phyloP scores from a whole-genome alignment of 2,329 filamentous ascomycete species.

The Exophiala sp. region DNA sequence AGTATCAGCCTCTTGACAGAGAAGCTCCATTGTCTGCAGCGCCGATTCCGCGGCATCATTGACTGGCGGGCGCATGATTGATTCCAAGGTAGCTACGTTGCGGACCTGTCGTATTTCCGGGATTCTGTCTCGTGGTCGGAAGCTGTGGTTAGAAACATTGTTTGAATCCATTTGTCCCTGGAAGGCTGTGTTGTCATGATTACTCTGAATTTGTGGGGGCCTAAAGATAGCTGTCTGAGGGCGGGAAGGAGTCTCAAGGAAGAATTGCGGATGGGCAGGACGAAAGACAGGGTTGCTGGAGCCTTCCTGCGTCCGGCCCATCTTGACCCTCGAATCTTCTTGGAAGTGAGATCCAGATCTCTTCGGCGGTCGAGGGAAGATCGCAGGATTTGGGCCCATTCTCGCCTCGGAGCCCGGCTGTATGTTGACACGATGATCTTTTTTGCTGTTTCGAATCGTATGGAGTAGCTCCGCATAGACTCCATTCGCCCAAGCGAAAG shows the following conservation, averaged over 20 bases:
- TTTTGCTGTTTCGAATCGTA: constrained; percentile 48
- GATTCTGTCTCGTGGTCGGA: constrained; percentile 6
- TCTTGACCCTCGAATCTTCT: constrained; percentile 26
- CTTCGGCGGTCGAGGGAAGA: constrained; percentile 57
- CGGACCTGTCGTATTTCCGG: constrained; percentile 2
- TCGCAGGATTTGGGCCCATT: constrained; percentile 46
- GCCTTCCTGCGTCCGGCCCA: constrained; percentile 30
- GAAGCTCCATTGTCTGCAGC: constrained; percentile 62
- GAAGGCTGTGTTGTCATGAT: constrained; percentile 1
- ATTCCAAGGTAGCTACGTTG: neutral
- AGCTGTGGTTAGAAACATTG: constrained; percentile 1
- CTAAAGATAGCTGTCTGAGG: constrained; percentile 26
- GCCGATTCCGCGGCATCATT: constrained; percentile 53
- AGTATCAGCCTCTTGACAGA: constrained; percentile 77
- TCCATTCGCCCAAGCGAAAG: constrained; percentile 63
- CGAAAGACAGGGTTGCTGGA: constrained; percentile 34
- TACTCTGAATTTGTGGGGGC: constrained; percentile 10
- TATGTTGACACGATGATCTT: constrained; percentile 36
- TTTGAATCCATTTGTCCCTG: neutral
- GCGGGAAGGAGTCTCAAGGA: constrained; percentile 22
- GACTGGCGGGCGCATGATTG: constrained; percentile 5
- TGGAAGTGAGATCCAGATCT: constrained; percentile 50
- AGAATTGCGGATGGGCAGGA: constrained; percentile 19
- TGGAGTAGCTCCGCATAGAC: constrained; percentile 66
- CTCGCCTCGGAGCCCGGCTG: constrained; percentile 41